Evolutionary conservation across 2,329 filamentous ascomycete species (phyloP).

Genomic region (Beauveria varroae): DNA sequence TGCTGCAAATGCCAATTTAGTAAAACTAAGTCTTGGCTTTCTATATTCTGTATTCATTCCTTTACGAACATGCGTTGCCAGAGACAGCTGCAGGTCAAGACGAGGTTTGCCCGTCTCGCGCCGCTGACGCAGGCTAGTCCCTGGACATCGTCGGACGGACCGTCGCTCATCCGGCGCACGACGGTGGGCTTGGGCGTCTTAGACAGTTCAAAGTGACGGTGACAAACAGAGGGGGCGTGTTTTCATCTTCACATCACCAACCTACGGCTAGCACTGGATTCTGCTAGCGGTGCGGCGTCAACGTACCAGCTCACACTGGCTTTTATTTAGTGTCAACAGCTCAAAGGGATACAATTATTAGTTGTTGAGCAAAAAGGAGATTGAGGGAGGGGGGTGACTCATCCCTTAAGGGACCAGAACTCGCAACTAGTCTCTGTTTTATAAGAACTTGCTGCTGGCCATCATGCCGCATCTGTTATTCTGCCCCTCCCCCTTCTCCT

Average conservation of each 20-base stretch:
- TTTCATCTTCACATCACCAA: neutral
- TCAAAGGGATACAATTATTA: too few species aligned
- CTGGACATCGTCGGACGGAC: conserved; percentile 2
- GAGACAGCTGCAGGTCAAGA: too few species aligned
- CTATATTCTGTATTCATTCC: too few species aligned
- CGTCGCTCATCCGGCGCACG: neutral
- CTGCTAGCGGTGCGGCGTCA: neutral
- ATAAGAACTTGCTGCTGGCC: neutral
- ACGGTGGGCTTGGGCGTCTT: neutral
- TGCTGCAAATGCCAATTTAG: too few species aligned
- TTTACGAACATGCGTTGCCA: too few species aligned
- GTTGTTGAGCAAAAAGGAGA: neutral
- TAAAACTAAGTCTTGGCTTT: too few species aligned
- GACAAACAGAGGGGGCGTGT: neutral
- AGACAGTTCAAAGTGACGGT: neutral
- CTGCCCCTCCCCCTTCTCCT: neutral
- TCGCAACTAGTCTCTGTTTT: neutral
- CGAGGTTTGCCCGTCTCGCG: neutral
- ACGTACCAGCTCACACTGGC: neutral
- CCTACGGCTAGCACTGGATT: neutral
- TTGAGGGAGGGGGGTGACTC: neutral
- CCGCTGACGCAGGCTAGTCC: neutral
- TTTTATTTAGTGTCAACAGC: neutral
- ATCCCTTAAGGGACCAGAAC: neutral
- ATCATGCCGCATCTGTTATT: neutral